Conservation (phyloP, 2,329 filamentous ascomycete genomes). For the Amesomyces nigricolor region DNA sequence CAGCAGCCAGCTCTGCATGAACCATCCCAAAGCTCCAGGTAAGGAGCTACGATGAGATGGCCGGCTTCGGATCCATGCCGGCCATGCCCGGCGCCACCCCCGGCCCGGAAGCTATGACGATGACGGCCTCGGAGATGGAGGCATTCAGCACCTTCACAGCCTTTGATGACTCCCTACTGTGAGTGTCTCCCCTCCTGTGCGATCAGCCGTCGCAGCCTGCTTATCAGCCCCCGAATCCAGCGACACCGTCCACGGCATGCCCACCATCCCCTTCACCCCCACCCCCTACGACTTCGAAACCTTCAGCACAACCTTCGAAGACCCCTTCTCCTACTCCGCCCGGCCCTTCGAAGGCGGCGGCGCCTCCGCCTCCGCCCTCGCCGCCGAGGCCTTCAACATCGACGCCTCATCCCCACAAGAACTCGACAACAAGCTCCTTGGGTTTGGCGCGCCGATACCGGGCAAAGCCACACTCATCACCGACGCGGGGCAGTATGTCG, state of each 20-base stretch:
- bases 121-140: conserved; percentile 43
- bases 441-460: conserved; percentile 60
- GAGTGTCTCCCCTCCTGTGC: conserved; percentile 29
- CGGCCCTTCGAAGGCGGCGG: conserved; percentile 40
- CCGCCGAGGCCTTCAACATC: conserved; percentile 24
- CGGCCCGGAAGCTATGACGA: conserved; percentile 41
- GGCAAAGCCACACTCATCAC: conserved; percentile 56
- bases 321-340: conserved; percentile 56
- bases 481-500: conserved; percentile 56
- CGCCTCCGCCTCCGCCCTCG: conserved; percentile 15
- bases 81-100: conserved; percentile 40
- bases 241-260: conserved; percentile 40
- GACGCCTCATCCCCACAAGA: conserved; percentile 50
- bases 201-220: background rate
- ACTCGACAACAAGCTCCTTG: conserved; percentile 65
- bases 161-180: conserved; percentile 55
- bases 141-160: conserved; percentile 47
- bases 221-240: conserved; percentile 25
- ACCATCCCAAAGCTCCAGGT: background rate
- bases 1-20: conserved; percentile 10
- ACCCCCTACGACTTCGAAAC: conserved; percentile 54
- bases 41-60: conserved; percentile 46
- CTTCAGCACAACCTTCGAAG: conserved; percentile 58
- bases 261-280: conserved; percentile 49
- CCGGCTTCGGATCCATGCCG: conserved; percentile 53